phyloP scores from a whole-genome alignment of 257 asterid species.

The Jasminum sambac region DNA sequence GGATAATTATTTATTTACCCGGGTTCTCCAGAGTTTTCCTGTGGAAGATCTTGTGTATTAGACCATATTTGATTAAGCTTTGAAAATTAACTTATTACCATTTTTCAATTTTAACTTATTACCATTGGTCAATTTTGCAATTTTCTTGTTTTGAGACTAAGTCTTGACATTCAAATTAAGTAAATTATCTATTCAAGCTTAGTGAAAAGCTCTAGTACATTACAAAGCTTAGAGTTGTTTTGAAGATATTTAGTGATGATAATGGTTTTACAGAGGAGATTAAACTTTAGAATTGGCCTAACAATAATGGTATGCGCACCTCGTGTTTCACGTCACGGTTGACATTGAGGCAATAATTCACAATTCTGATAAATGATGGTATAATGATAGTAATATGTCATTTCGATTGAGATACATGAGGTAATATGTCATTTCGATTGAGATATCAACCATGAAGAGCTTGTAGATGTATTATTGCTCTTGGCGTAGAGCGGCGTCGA shows the following conservation, averaged over 20 bases:
- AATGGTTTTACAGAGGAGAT: too few relatives aligned
- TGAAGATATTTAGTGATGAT: not conserved
- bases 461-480: too few relatives aligned
- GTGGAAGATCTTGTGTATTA: conserved; percentile 22
- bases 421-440: too few relatives aligned
- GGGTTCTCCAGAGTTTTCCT: not conserved
- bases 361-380: too few relatives aligned
- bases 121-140: not conserved
- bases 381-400: too few relatives aligned
- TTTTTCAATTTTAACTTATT: not conserved
- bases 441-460: too few relatives aligned
- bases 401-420: too few relatives aligned
- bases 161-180: not conserved
- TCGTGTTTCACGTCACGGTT: too few relatives aligned
- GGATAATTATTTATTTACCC: conserved; percentile 16
- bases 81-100: not conserved
- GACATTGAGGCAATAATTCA: too few relatives aligned
- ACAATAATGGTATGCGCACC: too few relatives aligned
- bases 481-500: too few relatives aligned
- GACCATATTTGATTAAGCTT: not conserved
- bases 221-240: not conserved
- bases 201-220: not conserved
- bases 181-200: not conserved
- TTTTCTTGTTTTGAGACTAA: not conserved
- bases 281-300: too few relatives aligned